Evolutionary conservation across 441 rosid genomes (phyloP), one percentile per base, ranked within the genome.

Genomic region (Adansonia gregorii): DNA sequence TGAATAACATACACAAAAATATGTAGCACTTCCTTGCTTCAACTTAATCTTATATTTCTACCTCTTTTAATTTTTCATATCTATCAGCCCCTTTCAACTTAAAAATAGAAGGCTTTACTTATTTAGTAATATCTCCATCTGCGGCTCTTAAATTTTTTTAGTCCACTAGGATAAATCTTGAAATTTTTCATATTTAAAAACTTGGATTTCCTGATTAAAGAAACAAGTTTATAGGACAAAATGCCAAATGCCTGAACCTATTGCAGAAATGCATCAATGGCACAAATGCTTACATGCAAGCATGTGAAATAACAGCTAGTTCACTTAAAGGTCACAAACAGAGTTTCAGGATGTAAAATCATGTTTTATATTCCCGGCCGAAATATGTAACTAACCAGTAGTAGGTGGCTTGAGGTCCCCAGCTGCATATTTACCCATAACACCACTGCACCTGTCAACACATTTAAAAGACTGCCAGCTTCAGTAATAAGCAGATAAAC

Each of bases 321-420:
- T 46, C 45, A 46, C 31, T 60, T 70, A 70, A 51, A 49, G 43
- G 22, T 64, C 68, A 66, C 14, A 74, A 27, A 49, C 27, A 10
- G 71, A 20, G 8, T 20, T 51, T 31, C 10, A 74, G 27, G 2
- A 59, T 0, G 67, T 39, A 54, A 51, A 65, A 56, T 70, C 39
- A 64, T 9, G 12, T 6, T 59, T 46, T 9, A 63, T 56, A n/a
- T 59, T 55, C 20, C 45, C 6, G 20, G 4, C 6, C 45, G 31
- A 56, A 58, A 73, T 35, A 49, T 35, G 58, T 14, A 63, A 31
- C 72, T 77, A 11, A 77, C 99, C 90, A 74, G 92, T 88, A 61
- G 87, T 84, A 67, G 99, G 99, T 17, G 99, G 99, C 93, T 90
- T 96, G 78, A 96, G 99, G 84, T 96, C 99, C 81, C 99, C 98